Conservation (phyloP, 73 alveolate species). For the Paramecium sexaurelia region DNA sequence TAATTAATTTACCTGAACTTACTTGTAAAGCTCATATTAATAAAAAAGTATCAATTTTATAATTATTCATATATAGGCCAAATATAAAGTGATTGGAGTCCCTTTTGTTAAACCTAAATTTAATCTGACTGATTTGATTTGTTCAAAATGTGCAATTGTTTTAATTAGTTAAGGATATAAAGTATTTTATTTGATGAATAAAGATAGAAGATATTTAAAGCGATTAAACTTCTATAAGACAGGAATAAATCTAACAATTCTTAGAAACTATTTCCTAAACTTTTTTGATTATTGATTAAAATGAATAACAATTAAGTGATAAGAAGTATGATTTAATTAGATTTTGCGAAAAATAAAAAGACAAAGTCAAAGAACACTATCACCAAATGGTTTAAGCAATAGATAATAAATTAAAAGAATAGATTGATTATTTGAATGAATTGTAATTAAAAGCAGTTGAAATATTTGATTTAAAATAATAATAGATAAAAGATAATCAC, state of each 20-base stretch:
- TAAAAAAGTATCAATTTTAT: conserved; percentile 6
- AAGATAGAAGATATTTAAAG: not conserved
- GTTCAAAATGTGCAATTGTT: conserved; percentile 53
- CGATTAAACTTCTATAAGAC: not conserved
- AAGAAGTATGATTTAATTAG: conserved; percentile 16
- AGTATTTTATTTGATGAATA: not conserved
- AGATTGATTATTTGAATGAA: conserved; percentile 48
- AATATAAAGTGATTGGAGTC: conserved; percentile 48
- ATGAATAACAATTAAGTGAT: not conserved
- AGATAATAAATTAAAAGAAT: conserved; percentile 45
- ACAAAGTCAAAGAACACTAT: conserved; percentile 37
- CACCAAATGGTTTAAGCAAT: not conserved
- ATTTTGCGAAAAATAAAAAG: conserved; percentile 39
- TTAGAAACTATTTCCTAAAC: not conserved
- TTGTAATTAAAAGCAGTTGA: not conserved
- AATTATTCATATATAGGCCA: not conserved
- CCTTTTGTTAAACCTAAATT: not conserved
- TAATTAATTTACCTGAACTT: not conserved
- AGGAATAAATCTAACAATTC: conserved; percentile 13
- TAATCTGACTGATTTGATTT: conserved; percentile 32
- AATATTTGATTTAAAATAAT: not conserved
- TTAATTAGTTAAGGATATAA: not conserved
- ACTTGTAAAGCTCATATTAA: conserved; percentile 7
- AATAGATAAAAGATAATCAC: not conserved
- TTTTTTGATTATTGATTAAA: not conserved